Evolutionary conservation across 306 rosid species (phyloP), one percentile per base, ranked within the genome.

Genomic region (Arachis hypogaea): DNA sequence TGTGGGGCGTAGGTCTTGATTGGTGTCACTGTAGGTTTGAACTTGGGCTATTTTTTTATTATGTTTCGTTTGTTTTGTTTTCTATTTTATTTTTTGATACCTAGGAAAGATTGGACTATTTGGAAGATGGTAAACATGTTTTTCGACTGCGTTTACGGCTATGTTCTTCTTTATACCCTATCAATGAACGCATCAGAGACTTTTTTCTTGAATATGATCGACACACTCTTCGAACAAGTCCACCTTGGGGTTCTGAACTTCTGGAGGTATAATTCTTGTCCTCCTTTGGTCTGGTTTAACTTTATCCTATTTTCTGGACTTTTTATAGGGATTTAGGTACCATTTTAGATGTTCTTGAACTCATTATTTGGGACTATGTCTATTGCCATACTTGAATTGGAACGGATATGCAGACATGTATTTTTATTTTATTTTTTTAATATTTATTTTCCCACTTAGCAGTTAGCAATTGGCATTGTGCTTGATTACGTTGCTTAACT

Each of bases 181-280:
- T 90, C 81, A 92, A 92, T 80, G 99, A 94, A 74, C 95, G 99
- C 57, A 86, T 94, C 68, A 77, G 97, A 80, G 99, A 94, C 82
- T 92, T 94, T 82, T 94, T 94, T 76, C 97, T 92, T 77, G 99
- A 94, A 82, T 94, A 91, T 47, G 99, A 94, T 72, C 84, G 99
- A 61, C 99, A 94, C 83, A 94, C 99, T 63, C 99, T 94, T 84
- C 93, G 97, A 63, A 94, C 99, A 68, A 94, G 99, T 59, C 93
- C 99, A 18, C 99, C 99, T 43, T 94, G 99, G 99, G 99, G 99
- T 83, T 91, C 99, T 78, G 99, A 94, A 85, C 97, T 94, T 74
- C 81, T 94, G 42, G 99, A 94, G 99, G 99, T 94, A 87, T 70
- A 46, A 10, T 78, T 83, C 66, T 71, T 52, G 45, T 57, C 51